These are phyloP conservation scores for Phytopythium mirpurense DNA, from an alignment of 352 stramenopile genomes.

Conservation along the genomic window DNA sequence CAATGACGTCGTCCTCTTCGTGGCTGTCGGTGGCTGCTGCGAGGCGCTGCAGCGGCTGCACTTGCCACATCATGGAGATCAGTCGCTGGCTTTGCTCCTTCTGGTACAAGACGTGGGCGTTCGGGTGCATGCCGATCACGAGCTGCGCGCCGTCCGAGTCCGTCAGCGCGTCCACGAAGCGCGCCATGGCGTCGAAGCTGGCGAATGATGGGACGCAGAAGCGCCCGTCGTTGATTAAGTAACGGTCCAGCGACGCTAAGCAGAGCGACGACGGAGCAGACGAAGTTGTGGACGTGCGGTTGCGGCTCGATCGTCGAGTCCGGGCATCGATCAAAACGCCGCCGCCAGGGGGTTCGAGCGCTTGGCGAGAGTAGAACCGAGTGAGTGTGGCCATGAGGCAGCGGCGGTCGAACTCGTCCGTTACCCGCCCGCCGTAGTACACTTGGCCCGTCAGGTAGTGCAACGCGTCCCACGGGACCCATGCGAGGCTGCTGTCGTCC, in stretches of 20 bases:
- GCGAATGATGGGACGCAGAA: constrained; percentile 46
- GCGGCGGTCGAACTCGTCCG: constrained; percentile 74
- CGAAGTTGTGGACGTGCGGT: background rate
- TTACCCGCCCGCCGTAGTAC: constrained; percentile 79
- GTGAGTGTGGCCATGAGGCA: constrained; percentile 63
- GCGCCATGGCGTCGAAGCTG: constrained; percentile 27
- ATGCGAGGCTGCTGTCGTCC: background rate
- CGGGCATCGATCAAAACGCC: background rate
- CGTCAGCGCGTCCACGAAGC: constrained; percentile 44
- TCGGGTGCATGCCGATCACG: constrained; percentile 75
- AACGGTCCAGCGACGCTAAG: constrained; percentile 6
- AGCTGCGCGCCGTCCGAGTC: constrained; percentile 54
- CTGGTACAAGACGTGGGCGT: constrained; percentile 68
- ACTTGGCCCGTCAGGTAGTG: constrained; percentile 78
- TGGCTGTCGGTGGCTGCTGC: background rate
- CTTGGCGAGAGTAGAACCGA: constrained; percentile 45
- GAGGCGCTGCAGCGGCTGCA: constrained; percentile 20
- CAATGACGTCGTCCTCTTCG: background rate
- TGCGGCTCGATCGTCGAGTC: background rate
- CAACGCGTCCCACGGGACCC: constrained; percentile 71
- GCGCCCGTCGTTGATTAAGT: constrained; percentile 18
- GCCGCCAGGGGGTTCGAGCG: background rate
- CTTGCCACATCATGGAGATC: constrained; percentile 26
- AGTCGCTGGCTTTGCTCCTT: constrained; percentile 47
- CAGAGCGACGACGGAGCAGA: background rate